Percentiles rank a stretch among this genome's conserved stretches.
Evolutionary conservation across 169 alveolate species (phyloP).

Genomic region (Eimeria necatrix): DNA sequence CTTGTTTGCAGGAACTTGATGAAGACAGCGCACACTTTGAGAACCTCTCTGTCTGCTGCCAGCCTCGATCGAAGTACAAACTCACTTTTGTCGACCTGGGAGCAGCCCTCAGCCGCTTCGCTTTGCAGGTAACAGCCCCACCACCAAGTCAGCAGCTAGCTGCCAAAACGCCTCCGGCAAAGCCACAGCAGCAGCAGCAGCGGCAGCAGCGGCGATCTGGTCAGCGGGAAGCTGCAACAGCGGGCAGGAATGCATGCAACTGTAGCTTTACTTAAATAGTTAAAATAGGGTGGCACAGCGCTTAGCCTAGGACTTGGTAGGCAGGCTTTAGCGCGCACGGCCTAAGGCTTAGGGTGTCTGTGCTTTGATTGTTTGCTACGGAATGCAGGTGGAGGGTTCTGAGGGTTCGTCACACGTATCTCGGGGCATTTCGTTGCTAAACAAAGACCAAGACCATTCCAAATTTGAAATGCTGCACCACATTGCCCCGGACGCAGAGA

Average conservation of each 20-base stretch:
- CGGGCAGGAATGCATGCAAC: too few relatives aligned
- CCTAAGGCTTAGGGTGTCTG: too few relatives aligned
- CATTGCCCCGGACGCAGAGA: conserved; percentile 81
- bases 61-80: conserved; percentile 75
- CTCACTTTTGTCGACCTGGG: conserved; percentile 83
- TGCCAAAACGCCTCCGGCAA: background rate
- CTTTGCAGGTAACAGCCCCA: conserved; percentile 82
- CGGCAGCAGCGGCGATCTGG: background rate
- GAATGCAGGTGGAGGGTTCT: conserved; percentile 62
- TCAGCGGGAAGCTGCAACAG: background rate
- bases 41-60: conserved; percentile 84
- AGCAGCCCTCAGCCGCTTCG: conserved; percentile 82
- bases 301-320: too few relatives aligned
- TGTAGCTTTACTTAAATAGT: too few relatives aligned
- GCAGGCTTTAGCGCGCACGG: too few relatives aligned
- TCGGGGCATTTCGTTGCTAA: conserved; percentile 59
- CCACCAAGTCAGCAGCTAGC: background rate
- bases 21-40: conserved; percentile 82
- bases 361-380: too few relatives aligned
- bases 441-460: conserved; percentile 41
- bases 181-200: background rate
- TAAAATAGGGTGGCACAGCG: too few relatives aligned
- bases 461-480: conserved; percentile 87
- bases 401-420: conserved; percentile 55
- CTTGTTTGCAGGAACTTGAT: conserved; percentile 80